These are phyloP conservation scores for Nakazawaea holstii DNA, from an alignment of 805 yeast genomes.

Conservation along the genomic window DNA sequence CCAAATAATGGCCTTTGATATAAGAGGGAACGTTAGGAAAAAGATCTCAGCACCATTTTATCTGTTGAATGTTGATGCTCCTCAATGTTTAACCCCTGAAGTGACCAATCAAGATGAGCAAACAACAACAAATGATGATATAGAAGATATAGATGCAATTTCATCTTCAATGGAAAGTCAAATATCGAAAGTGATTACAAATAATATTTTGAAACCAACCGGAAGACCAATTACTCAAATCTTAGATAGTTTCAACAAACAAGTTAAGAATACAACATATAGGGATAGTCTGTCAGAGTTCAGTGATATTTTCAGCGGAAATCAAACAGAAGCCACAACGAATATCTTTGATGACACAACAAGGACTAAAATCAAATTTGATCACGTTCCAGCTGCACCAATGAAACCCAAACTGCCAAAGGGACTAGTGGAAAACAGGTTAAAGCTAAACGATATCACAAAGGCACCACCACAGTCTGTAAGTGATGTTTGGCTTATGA, in stretches of 20 bases:
- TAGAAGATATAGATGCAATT: slow-evolving; percentile 1
- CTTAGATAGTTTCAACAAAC: background rate
- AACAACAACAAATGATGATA: background rate
- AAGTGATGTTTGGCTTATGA: slow-evolving; percentile 2
- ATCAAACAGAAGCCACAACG: background rate
- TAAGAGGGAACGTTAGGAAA: background rate
- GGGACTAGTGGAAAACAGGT: background rate
- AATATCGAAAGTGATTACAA: no score
- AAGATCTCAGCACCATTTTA: background rate
- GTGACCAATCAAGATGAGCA: background rate
- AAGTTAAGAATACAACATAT: background rate
- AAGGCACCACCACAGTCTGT: background rate
- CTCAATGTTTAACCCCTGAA: slow-evolving; percentile 1
- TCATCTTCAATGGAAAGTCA: background rate
- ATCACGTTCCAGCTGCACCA: background rate
- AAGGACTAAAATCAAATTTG: background rate
- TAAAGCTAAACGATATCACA: background rate
- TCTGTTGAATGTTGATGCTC: background rate
- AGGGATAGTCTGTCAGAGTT: background rate
- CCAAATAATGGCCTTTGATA: background rate
- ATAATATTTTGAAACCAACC: background rate
- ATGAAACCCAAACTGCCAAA: background rate
- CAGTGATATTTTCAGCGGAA: background rate
- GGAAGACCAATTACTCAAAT: background rate
- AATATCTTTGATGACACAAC: background rate